phyloP scores from a whole-genome alignment of 2,329 filamentous ascomycete genomes.

The Penicillium polonicum region DNA sequence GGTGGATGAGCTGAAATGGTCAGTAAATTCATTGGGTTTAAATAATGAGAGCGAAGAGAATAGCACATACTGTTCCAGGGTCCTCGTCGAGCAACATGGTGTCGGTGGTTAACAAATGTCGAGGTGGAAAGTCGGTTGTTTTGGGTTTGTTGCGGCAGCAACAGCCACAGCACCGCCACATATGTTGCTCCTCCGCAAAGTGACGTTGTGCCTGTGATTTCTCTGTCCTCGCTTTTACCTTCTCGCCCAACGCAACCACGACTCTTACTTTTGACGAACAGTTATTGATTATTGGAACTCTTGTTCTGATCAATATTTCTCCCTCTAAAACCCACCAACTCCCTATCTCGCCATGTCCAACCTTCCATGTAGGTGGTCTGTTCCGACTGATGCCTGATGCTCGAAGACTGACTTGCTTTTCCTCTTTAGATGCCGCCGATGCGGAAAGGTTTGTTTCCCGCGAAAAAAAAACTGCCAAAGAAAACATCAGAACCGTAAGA shows the following conservation, averaged over 20 bases:
- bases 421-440: constrained; percentile 80
- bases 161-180: constrained; percentile 43
- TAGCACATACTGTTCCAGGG: constrained; percentile 69
- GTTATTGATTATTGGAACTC: constrained; percentile 1
- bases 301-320: neutral
- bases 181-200: constrained; percentile 29
- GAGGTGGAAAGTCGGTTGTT: constrained; percentile 18
- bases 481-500: neutral
- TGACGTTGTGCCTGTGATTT: constrained; percentile 26
- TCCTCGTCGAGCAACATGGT: constrained; percentile 94
- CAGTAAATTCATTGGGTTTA: neutral
- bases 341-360: constrained; percentile 41
- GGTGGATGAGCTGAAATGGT: constrained; percentile 71
- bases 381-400: constrained; percentile 2
- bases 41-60: neutral
- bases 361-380: constrained; percentile 48
- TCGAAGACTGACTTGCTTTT: constrained; percentile 12
- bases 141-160: constrained; percentile 39
- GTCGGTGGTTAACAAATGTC: constrained; percentile 18
- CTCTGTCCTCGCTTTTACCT: constrained; percentile 7
- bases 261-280: neutral
- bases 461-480: neutral
- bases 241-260: neutral
- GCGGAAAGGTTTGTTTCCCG: constrained; percentile 73
- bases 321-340: neutral